phyloP scores from a whole-genome alignment of 108 stramenopile genomes.

The Cyclotella sp. region DNA sequence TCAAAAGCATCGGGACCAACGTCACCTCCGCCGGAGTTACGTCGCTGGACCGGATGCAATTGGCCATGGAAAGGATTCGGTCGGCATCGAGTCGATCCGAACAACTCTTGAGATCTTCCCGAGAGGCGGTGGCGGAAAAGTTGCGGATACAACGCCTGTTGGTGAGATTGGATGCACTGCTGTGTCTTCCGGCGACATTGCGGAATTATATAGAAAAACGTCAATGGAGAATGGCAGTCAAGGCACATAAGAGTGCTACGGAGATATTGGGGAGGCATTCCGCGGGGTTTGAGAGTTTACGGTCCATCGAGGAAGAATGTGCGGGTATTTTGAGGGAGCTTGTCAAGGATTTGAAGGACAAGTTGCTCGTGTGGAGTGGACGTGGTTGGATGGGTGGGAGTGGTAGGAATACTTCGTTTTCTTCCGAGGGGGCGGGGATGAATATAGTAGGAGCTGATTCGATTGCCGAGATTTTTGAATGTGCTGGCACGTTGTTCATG shows the following conservation, averaged over 20 bases:
- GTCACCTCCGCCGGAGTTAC: constrained; percentile 57
- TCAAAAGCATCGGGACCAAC: constrained; percentile 80
- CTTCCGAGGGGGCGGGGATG: constrained; percentile 16
- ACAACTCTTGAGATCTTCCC: constrained; percentile 50
- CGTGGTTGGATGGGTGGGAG: constrained; percentile 21
- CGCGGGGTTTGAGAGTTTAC: constrained; percentile 79
- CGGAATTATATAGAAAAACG: constrained; percentile 53
- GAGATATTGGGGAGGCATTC: constrained; percentile 82
- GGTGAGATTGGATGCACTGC: constrained; percentile 74
- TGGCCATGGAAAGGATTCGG: constrained; percentile 57
- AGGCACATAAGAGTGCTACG: constrained; percentile 63
- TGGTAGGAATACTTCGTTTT: constrained; percentile 5
- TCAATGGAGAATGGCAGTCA: constrained; percentile 71
- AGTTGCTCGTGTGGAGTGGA: constrained; percentile 77
- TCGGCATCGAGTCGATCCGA: constrained; percentile 54
- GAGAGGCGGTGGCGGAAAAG: constrained; percentile 87
- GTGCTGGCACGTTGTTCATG: constrained; percentile 79
- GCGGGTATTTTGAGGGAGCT: constrained; percentile 64
- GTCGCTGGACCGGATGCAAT: constrained; percentile 54
- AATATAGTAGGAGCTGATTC: constrained; percentile 43
- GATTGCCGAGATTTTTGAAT: constrained; percentile 83
- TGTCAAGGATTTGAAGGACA: constrained; percentile 48
- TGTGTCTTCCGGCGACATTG: constrained; percentile 80
- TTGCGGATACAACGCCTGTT: constrained; percentile 78
- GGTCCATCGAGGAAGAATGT: constrained; percentile 83